Percentiles rank a stretch among this genome's conserved stretches.
phyloP scores from a whole-genome alignment of 208 protist species.

The Acanthamoeba castellanii region DNA sequence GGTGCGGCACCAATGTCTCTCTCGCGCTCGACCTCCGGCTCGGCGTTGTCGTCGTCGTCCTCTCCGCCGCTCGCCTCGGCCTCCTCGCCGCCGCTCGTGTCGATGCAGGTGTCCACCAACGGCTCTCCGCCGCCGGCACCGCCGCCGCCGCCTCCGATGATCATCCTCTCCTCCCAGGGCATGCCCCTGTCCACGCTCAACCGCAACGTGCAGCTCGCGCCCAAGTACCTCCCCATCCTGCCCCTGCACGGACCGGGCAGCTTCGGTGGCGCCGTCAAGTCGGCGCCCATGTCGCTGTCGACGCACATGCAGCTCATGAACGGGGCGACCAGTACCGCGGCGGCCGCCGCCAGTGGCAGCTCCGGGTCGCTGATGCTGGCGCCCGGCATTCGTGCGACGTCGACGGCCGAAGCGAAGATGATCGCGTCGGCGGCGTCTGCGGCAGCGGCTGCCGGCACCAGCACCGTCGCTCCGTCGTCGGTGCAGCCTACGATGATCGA shows the following conservation, averaged over 20 bases:
- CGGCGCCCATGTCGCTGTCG: neutral
- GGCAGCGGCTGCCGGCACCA: neutral
- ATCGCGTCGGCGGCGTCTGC: neutral
- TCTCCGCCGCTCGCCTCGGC: constrained; percentile 2
- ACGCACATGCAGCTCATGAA: neutral
- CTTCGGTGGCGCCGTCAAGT: neutral
- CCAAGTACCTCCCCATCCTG: constrained; percentile 22
- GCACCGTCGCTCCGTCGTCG: neutral
- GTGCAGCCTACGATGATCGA: neutral
- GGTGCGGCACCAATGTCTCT: neutral
- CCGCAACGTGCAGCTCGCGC: constrained; percentile 3
- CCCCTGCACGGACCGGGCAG: neutral
- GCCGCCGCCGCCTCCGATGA: neutral
- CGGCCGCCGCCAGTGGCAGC: neutral
- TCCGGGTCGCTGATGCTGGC: neutral
- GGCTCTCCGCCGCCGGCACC: neutral
- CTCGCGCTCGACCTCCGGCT: neutral
- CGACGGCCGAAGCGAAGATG: neutral
- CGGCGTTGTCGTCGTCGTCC: neutral
- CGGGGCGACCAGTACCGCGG: neutral
- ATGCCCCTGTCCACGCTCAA: neutral
- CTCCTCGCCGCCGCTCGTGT: neutral
- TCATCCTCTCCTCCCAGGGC: neutral
- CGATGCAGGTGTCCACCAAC: neutral
- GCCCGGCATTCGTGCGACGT: neutral